Percentiles rank a stretch among this genome's conserved stretches.
Conservation (phyloP, 768 basidiomycete genomes). For the Phaeotremella fagi region DNA sequence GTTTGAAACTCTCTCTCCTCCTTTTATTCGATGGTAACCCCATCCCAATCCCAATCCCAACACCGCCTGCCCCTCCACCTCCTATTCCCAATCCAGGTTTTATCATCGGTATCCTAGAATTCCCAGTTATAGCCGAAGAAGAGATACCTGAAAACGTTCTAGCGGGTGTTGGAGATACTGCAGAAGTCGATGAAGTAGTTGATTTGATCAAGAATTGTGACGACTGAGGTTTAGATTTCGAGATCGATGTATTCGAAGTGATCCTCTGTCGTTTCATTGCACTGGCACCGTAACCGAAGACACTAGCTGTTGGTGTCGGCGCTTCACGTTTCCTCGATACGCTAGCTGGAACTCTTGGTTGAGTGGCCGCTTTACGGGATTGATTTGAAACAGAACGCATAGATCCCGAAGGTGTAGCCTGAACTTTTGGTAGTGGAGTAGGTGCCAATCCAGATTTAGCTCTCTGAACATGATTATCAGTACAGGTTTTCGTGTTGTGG, state of each 20-base stretch:
- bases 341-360: too few species aligned
- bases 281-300: neutral
- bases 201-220: too few species aligned
- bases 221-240: too few species aligned
- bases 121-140: neutral
- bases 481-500: neutral
- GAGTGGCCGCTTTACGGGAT: neutral
- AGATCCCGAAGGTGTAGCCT: neutral
- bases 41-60: neutral
- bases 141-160: too few species aligned
- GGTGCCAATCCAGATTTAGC: slow-evolving; percentile 36
- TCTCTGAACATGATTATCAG: slow-evolving; percentile 11
- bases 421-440: slow-evolving; percentile 10
- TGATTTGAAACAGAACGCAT: neutral
- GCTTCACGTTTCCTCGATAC: slow-evolving; percentile 29
- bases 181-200: too few species aligned
- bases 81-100: neutral
- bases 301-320: slow-evolving; percentile 25
- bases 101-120: neutral
- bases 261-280: slow-evolving; percentile 9
- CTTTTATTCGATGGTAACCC: slow-evolving; percentile 1
- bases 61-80: too few species aligned
- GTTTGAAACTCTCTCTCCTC: slow-evolving; percentile 19
- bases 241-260: too few species aligned
- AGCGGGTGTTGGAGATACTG: too few species aligned